Evolutionary conservation across 768 basidiomycete species (phyloP).

Genomic region (Phlebiopsis flavidoalba): DNA sequence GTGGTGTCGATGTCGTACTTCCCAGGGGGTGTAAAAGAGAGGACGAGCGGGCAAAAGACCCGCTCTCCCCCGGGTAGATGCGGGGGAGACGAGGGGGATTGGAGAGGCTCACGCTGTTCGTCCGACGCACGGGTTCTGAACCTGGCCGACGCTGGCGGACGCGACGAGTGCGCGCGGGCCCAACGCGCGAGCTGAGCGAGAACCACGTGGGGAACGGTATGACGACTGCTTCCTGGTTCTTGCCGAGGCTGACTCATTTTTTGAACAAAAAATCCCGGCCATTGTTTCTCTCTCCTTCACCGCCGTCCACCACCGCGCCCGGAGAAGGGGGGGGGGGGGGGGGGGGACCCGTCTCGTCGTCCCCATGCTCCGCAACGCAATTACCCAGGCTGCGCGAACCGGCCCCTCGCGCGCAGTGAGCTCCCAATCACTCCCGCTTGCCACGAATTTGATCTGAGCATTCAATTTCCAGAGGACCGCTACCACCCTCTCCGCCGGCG

Average conservation of each 20-base stretch:
- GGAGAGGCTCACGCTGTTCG: constrained; percentile 8
- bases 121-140: constrained; percentile 13
- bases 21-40: constrained; percentile 5
- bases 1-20: constrained; percentile 7
- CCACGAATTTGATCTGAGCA: constrained; percentile 8
- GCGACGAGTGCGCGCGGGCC: neutral
- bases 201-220: constrained; percentile 4
- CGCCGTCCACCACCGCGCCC: constrained; percentile 4
- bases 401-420: constrained; percentile 49
- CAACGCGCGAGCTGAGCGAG: neutral
- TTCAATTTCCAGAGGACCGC: constrained; percentile 49
- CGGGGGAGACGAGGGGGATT: neutral
- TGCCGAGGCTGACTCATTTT: constrained; percentile 8
- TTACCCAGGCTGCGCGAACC: constrained; percentile 55
- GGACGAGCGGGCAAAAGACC: constrained; percentile 12
- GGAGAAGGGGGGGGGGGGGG: too few relatives aligned
- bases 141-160: constrained; percentile 6
- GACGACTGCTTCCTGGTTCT: constrained; percentile 6
- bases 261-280: constrained; percentile 3
- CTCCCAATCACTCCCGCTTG: constrained; percentile 8
- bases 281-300: neutral
- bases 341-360: constrained; percentile 28
- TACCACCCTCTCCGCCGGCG: constrained; percentile 72
- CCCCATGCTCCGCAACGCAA: constrained; percentile 63
- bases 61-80: constrained; percentile 3